These are phyloP conservation scores for Juncus effusus DNA, from an alignment of 176 grass and related monocot species.

Conservation along the genomic window DNA sequence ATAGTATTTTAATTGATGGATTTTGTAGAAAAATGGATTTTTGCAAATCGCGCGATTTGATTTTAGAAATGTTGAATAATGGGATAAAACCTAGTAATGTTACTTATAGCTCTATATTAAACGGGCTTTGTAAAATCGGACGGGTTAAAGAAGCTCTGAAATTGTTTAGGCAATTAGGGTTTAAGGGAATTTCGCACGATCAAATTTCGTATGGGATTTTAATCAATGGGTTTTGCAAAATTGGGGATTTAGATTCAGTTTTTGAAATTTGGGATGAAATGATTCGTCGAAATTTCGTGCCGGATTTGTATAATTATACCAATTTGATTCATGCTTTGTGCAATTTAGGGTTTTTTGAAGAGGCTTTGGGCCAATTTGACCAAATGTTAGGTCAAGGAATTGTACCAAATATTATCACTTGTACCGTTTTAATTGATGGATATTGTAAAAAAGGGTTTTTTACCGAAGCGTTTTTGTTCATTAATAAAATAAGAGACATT, in stretches of 20 bases:
- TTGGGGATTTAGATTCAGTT: conserved; percentile 42
- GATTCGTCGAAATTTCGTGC: conserved; percentile 37
- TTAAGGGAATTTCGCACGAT: conserved; percentile 35
- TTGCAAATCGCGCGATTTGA: conserved; percentile 25
- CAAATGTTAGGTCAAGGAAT: conserved; percentile 50
- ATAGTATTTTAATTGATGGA: conserved; percentile 51
- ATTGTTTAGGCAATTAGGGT: conserved; percentile 36
- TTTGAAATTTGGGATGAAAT: conserved; percentile 49
- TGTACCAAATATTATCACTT: conserved; percentile 56
- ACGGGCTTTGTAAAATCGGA: conserved; percentile 53
- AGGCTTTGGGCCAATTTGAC: conserved; percentile 55
- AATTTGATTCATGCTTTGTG: conserved; percentile 66
- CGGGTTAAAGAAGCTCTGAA: conserved; percentile 31
- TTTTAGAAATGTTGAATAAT: conserved; percentile 55
- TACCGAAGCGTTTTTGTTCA: conserved; percentile 53
- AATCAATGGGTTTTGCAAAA: conserved; percentile 50
- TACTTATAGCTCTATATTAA: conserved; percentile 52
- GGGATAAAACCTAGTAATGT: conserved; percentile 44
- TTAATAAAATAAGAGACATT: conserved; percentile 41
- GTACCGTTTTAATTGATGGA: conserved; percentile 59
- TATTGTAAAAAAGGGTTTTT: conserved; percentile 46
- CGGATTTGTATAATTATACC: conserved; percentile 59
- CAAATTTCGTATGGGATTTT: conserved; percentile 56
- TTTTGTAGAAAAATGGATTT: conserved; percentile 52
- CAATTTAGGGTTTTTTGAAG: conserved; percentile 48